A percentile compares a stretch with the other conserved stretches of the same genome.
These are phyloP conservation scores for Metschnikowia sp. DNA, from an alignment of 805 yeast genomes.

Conservation along the genomic window DNA sequence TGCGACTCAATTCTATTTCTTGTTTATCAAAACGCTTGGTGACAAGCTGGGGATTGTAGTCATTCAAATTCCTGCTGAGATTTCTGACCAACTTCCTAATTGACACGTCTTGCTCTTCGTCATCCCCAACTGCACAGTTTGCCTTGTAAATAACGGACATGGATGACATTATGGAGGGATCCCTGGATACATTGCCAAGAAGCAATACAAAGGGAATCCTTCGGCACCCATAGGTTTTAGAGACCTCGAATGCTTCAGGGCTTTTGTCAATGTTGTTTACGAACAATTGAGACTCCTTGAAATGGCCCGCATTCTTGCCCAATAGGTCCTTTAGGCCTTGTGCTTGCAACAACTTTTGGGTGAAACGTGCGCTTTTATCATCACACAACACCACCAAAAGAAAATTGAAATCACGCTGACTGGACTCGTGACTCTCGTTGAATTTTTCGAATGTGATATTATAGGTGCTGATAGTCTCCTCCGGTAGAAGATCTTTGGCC, in stretches of 20 bases:
- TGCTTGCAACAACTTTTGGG: constrained; percentile 14
- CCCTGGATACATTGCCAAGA: constrained; percentile 34
- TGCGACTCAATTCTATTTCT: constrained; percentile 38
- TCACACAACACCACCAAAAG: constrained; percentile 32
- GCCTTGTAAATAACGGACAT: constrained; percentile 38
- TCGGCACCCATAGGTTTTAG: constrained; percentile 26
- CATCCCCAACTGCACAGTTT: constrained; percentile 24
- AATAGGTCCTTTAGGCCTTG: constrained; percentile 20
- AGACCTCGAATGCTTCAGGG: constrained; percentile 40
- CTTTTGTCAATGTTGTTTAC: constrained; percentile 29
- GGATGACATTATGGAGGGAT: constrained; percentile 34
- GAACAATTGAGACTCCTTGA: constrained; percentile 29
- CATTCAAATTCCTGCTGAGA: constrained; percentile 23
- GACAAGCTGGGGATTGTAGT: constrained; percentile 38
- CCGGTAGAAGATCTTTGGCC: not conserved
- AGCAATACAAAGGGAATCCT: constrained; percentile 37
- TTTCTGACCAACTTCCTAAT: constrained; percentile 23
- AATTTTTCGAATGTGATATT: constrained; percentile 19
- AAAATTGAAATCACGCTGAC: constrained; percentile 31
- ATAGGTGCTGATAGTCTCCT: constrained; percentile 2
- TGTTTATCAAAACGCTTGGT: constrained; percentile 36
- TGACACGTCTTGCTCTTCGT: constrained; percentile 11
- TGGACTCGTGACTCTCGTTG: constrained; percentile 28
- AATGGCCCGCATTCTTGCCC: constrained; percentile 20
- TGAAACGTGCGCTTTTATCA: constrained; percentile 20